phyloP scores from a whole-genome alignment of 305 asterid genomes.

The Solanum hybrid region DNA sequence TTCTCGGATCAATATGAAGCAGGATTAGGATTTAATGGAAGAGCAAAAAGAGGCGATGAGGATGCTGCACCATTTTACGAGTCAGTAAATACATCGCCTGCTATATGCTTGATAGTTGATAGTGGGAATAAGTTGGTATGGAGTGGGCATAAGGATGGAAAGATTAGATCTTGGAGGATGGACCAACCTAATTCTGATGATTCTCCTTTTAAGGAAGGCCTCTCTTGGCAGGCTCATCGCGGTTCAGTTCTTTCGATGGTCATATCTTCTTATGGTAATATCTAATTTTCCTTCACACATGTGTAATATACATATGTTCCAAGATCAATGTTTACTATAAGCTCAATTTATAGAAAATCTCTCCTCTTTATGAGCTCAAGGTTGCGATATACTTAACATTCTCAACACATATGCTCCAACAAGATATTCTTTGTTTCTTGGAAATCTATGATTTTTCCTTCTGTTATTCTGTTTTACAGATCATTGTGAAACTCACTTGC shows the following conservation, averaged over 20 bases:
- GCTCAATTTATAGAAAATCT: neutral
- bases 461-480: neutral
- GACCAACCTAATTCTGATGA: conserved; percentile 58
- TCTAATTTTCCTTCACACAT: neutral
- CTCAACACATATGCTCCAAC: neutral
- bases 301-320: neutral
- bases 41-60: conserved; percentile 79
- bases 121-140: conserved; percentile 66
- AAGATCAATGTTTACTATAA: neutral
- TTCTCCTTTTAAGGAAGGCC: conserved; percentile 64
- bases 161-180: conserved; percentile 87
- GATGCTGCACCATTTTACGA: conserved; percentile 89
- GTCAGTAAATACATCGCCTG: conserved; percentile 57
- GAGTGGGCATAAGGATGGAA: conserved; percentile 97
- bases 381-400: neutral
- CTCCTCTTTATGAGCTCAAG: neutral
- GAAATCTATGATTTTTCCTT: neutral
- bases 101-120: conserved; percentile 66
- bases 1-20: conserved; percentile 60
- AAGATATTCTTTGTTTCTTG: neutral
- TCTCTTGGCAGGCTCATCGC: conserved; percentile 90
- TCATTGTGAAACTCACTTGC: neutral
- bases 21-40: conserved; percentile 56
- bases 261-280: conserved; percentile 73
- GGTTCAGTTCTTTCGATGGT: conserved; percentile 68